Evolutionary conservation across 1,139 yeast species (phyloP).

Genomic region (Geotrichum citri-aurantii): DNA sequence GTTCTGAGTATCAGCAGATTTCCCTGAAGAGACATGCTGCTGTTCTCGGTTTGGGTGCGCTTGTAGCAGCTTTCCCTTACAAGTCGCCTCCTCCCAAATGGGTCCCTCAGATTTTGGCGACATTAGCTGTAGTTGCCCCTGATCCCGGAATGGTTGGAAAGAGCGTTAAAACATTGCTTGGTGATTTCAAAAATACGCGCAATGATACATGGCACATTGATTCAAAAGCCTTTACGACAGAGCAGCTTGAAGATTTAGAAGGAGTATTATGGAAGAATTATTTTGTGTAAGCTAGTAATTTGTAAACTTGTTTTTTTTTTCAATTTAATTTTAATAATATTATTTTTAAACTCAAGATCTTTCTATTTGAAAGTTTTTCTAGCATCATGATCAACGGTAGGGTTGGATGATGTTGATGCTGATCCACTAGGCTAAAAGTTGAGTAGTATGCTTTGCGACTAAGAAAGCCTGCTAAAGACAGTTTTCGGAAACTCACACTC

Average conservation of each 20-base stretch:
- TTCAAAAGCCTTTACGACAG: constrained; percentile 63
- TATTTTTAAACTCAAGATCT: neutral
- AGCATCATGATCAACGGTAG: neutral
- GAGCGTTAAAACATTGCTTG: constrained; percentile 74
- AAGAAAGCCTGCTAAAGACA: neutral
- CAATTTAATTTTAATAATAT: too few relatives aligned
- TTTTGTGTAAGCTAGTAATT: constrained; percentile 48
- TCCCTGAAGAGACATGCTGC: constrained; percentile 68
- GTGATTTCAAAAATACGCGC: constrained; percentile 84
- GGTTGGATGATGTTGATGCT: neutral
- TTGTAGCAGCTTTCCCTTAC: constrained; percentile 87
- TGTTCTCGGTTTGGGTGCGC: constrained; percentile 81
- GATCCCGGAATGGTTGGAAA: constrained; percentile 75
- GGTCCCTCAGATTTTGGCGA: constrained; percentile 72
- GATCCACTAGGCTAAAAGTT: neutral
- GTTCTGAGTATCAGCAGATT: constrained; percentile 29
- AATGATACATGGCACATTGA: constrained; percentile 98
- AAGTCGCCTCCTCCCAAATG: constrained; percentile 87
- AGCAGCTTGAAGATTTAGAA: constrained; percentile 84
- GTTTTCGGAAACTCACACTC: neutral
- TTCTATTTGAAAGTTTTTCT: neutral
- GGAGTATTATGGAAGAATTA: constrained; percentile 94
- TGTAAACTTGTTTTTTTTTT: neutral
- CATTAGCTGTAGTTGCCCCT: constrained; percentile 63
- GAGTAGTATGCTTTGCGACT: neutral